A percentile compares a stretch with the other conserved stretches of the same genome.
Evolutionary conservation across 306 rosid species (phyloP).

Genomic region (Inga laurina): DNA sequence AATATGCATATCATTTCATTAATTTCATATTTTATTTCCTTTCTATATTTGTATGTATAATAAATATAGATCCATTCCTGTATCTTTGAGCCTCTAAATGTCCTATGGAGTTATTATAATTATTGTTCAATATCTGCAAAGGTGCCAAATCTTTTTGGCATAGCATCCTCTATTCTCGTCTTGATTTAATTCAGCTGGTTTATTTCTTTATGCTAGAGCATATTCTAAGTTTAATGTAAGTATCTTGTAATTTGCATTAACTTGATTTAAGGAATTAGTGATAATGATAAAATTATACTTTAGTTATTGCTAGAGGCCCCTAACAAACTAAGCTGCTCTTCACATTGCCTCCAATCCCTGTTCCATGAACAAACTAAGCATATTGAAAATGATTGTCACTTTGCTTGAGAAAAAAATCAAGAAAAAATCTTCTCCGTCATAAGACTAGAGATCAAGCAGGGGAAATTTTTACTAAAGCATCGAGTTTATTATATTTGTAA

Average conservation of each 20-base stretch:
- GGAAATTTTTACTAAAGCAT: not conserved
- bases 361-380: not conserved
- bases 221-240: not conserved
- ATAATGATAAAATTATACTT: not conserved
- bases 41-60: not conserved
- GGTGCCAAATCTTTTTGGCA: not conserved
- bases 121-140: conserved; percentile 15
- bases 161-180: not conserved
- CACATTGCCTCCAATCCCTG: not conserved
- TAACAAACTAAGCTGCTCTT: not conserved
- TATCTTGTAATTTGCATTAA: not conserved
- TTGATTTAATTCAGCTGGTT: conserved; percentile 24
- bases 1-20: not conserved
- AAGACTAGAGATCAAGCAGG: not conserved
- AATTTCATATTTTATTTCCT: not conserved
- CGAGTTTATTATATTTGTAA: not conserved
- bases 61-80: conserved; percentile 1
- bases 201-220: not conserved
- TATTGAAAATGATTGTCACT: not conserved
- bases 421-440: not conserved
- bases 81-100: conserved; percentile 17
- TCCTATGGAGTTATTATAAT: conserved; percentile 19
- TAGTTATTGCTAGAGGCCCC: too few species aligned
- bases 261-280: not conserved
- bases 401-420: not conserved